phyloP scores from a whole-genome alignment of 768 basidiomycete genomes.

The Grammothele lineata region DNA sequence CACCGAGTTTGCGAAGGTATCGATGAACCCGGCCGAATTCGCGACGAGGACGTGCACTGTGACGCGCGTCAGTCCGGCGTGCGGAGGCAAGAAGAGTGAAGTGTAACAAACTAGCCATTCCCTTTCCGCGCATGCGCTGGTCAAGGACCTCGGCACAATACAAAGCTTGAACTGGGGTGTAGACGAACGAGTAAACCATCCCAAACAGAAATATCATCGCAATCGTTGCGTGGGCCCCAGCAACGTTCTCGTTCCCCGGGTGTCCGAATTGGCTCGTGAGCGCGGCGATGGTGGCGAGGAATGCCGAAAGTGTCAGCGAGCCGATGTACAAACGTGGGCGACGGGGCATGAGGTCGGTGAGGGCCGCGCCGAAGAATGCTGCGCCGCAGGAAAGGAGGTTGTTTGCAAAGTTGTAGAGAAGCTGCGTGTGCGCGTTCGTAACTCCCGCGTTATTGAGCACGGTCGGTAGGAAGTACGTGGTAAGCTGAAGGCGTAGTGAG shows the following conservation, averaged over 20 bases:
- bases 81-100: not conserved
- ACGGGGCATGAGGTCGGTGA: conserved; percentile 1
- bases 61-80: not conserved
- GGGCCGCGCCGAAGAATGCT: not conserved
- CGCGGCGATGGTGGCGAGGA: conserved; percentile 1
- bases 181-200: not conserved
- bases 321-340: conserved; percentile 1
- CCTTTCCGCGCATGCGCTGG: conserved; percentile 2
- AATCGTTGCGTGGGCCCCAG: conserved; percentile 2
- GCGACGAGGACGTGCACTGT: not conserved
- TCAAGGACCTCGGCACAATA: conserved; percentile 3
- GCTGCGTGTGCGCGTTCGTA: not conserved
- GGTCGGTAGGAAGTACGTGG: conserved; percentile 11
- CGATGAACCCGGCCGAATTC: conserved; percentile 3
- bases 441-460: not conserved
- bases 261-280: not conserved
- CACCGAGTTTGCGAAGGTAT: conserved; percentile 3
- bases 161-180: conserved; percentile 1
- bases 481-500: not conserved
- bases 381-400: conserved; percentile 9
- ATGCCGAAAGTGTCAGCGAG: not conserved
- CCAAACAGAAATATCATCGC: conserved; percentile 1
- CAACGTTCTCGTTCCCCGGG: not conserved
- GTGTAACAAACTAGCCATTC: conserved; percentile 2
- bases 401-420: conserved; percentile 9